Evolutionary conservation across 2,329 filamentous ascomycete genomes (phyloP).

Genomic region (Colletotrichum sp.): DNA sequence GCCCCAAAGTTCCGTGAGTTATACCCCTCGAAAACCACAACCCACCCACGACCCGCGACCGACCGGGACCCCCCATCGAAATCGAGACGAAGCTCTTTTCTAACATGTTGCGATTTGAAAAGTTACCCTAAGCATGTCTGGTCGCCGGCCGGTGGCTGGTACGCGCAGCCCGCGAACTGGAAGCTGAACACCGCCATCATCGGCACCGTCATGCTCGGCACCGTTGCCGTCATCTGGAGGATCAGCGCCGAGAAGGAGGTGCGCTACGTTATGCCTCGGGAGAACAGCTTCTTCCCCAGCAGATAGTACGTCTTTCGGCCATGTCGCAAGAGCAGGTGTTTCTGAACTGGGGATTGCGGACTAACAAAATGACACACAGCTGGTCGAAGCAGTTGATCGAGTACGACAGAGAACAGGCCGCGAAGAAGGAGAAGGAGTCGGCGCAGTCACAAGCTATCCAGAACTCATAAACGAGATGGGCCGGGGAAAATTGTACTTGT

Average conservation of each 20-base stretch:
- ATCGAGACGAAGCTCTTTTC: not conserved
- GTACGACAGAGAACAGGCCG: slow-evolving; percentile 48
- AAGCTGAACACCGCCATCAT: slow-evolving; percentile 86
- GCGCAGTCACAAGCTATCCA: slow-evolving; percentile 18
- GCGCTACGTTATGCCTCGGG: slow-evolving; percentile 77
- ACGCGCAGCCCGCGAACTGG: slow-evolving; percentile 94
- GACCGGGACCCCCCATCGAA: slow-evolving; percentile 23
- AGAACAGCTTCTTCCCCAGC: slow-evolving; percentile 81
- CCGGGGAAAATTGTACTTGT: slow-evolving; percentile 17
- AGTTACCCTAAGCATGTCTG: slow-evolving; percentile 99
- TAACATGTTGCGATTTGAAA: slow-evolving; percentile 8
- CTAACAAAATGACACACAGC: slow-evolving; percentile 31
- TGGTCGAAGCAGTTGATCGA: slow-evolving; percentile 52
- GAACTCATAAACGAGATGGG: slow-evolving; percentile 16
- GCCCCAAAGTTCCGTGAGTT: slow-evolving; percentile 67
- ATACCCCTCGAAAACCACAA: slow-evolving; percentile 18
- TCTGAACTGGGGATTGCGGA: not conserved
- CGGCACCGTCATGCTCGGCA: slow-evolving; percentile 69
- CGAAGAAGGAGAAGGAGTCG: slow-evolving; percentile 34
- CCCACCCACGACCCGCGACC: not conserved
- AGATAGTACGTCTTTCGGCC: slow-evolving; percentile 68
- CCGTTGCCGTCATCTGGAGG: slow-evolving; percentile 72
- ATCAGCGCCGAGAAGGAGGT: slow-evolving; percentile 77
- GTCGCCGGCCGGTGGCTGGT: slow-evolving; percentile 98
- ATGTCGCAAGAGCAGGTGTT: not conserved